Conservation (phyloP, 306 rosid genomes). For the Vigna angularis region DNA sequence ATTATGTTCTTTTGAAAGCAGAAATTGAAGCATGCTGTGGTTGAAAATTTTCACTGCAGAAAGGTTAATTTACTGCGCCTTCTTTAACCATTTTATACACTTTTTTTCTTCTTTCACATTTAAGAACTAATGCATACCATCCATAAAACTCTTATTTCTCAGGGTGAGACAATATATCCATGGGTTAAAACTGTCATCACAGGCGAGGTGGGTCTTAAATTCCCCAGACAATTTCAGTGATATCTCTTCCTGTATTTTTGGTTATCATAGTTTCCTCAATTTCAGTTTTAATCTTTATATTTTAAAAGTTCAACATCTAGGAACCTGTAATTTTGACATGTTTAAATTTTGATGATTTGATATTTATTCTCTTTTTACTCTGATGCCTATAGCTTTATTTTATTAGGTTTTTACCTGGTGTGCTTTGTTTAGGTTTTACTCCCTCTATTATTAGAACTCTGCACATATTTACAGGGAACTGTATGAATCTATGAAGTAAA, state of each 20-base stretch:
- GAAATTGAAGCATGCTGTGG: slow-evolving; percentile 71
- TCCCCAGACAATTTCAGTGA: slow-evolving; percentile 10
- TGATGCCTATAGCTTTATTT: not conserved
- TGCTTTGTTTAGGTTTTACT: not conserved
- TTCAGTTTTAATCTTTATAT: not conserved
- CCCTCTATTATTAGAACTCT: not conserved
- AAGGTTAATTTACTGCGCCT: slow-evolving; percentile 58
- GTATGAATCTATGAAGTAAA: not conserved
- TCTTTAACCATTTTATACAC: slow-evolving; percentile 2
- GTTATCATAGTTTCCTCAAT: not conserved
- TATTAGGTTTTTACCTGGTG: not conserved
- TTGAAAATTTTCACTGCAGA: slow-evolving; percentile 72
- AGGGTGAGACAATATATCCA: slow-evolving; percentile 74
- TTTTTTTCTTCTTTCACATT: slow-evolving; percentile 24
- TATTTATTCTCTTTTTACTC: not conserved
- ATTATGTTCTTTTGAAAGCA: slow-evolving; percentile 49
- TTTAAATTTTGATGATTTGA: not conserved
- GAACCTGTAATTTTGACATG: not conserved
- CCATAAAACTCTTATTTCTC: slow-evolving; percentile 26
- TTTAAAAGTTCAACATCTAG: not conserved
- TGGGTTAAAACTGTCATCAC: slow-evolving; percentile 68
- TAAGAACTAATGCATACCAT: slow-evolving; percentile 24
- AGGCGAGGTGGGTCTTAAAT: slow-evolving; percentile 59
- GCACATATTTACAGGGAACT: not conserved
- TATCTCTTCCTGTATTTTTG: not conserved